Conservation (phyloP, 805 yeast species). For the Hanseniaspora guilliermondii region DNA sequence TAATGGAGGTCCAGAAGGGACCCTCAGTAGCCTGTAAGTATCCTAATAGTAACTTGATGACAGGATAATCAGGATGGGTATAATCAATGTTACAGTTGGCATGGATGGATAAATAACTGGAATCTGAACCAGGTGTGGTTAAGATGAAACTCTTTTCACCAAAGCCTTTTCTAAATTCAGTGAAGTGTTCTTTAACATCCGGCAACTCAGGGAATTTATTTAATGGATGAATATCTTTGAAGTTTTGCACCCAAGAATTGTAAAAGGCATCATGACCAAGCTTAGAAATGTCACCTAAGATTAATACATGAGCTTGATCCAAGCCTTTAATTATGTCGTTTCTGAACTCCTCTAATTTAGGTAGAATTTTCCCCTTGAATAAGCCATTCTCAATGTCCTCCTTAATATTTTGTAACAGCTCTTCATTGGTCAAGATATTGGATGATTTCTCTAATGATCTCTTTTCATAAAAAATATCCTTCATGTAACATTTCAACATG, state of each 20-base stretch:
- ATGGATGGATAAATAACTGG: slow-evolving; percentile 52
- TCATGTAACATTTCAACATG: slow-evolving; percentile 54
- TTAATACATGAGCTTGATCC: slow-evolving; percentile 51
- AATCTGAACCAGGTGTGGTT: slow-evolving; percentile 73
- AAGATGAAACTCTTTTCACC: slow-evolving; percentile 45
- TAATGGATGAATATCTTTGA: slow-evolving; percentile 8
- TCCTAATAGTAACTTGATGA: slow-evolving; percentile 59
- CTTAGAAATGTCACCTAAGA: slow-evolving; percentile 53
- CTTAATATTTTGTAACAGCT: slow-evolving; percentile 37
- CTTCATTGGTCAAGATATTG: slow-evolving; percentile 55
- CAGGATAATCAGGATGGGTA: slow-evolving; percentile 49
- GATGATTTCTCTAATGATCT: slow-evolving; percentile 54
- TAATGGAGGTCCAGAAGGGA: slow-evolving; percentile 89
- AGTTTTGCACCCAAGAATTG: slow-evolving; percentile 23
- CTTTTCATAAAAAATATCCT: slow-evolving; percentile 37
- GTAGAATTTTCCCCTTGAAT: slow-evolving; percentile 28
- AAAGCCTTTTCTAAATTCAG: slow-evolving; percentile 44
- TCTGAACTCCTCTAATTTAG: slow-evolving; percentile 37
- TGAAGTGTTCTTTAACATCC: slow-evolving; percentile 39
- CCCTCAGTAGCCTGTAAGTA: slow-evolving; percentile 83
- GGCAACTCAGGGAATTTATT: slow-evolving; percentile 33
- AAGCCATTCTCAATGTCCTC: slow-evolving; percentile 43
- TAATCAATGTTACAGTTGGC: slow-evolving; percentile 30
- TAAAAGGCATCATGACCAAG: slow-evolving; percentile 26
- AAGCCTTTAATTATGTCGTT: slow-evolving; percentile 35